Evolutionary conservation across 2,329 filamentous ascomycete species (phyloP).

Genomic region (Trichoderma aggressivum): DNA sequence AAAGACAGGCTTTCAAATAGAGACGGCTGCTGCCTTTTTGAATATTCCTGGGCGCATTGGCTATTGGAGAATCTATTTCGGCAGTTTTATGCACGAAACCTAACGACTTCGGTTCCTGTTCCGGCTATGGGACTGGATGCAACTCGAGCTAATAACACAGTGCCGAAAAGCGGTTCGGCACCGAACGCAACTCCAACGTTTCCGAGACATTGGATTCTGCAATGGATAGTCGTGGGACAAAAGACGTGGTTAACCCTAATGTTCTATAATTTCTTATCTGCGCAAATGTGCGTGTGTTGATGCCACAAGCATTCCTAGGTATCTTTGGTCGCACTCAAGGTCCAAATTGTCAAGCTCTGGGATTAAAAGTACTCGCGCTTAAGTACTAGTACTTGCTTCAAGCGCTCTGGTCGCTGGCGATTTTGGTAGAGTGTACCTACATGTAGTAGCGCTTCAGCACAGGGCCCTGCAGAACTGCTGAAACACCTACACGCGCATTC

Average conservation of each 20-base stretch:
- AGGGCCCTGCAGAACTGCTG: background rate
- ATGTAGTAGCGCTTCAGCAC: background rate
- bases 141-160: background rate
- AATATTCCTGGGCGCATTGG: background rate
- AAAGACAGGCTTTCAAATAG: background rate
- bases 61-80: background rate
- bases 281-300: no score
- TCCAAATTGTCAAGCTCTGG: background rate
- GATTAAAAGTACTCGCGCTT: background rate
- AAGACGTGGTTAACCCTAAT: background rate
- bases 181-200: background rate
- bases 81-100: background rate
- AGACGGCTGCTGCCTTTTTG: background rate
- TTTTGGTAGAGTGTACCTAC: background rate
- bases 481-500: slow-evolving; percentile 12
- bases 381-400: background rate
- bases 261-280: background rate
- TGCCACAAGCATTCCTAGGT: background rate
- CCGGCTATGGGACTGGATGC: background rate
- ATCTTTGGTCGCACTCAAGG: background rate
- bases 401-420: background rate
- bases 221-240: background rate
- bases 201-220: background rate
- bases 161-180: background rate
- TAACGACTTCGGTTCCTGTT: background rate